Percentiles rank a stretch among this genome's conserved stretches.
phyloP scores from a whole-genome alignment of 2,329 filamentous ascomycete species.

The Trichoderma arundinaceum region DNA sequence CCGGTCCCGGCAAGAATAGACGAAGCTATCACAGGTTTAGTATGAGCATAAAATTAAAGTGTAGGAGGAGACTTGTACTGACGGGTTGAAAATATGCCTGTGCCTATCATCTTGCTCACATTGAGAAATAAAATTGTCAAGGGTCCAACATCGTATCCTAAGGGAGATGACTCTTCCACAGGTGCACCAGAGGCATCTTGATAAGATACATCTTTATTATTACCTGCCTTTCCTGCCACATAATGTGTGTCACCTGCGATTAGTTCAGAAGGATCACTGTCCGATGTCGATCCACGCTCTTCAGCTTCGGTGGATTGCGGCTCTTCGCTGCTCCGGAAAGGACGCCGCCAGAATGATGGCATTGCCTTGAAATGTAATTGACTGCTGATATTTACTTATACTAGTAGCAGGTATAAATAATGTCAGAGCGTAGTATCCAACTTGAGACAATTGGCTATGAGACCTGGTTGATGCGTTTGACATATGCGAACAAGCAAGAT shows the following conservation, averaged over 20 bases:
- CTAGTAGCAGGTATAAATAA: not conserved
- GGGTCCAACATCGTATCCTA: slow-evolving; percentile 64
- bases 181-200: slow-evolving; percentile 68
- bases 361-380: not conserved
- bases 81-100: slow-evolving; percentile 70
- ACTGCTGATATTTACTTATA: not conserved
- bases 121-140: slow-evolving; percentile 65
- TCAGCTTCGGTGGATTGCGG: slow-evolving; percentile 26
- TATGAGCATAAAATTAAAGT: not conserved
- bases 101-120: slow-evolving; percentile 67
- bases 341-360: slow-evolving; percentile 34
- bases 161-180: slow-evolving; percentile 61
- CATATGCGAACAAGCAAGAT: not conserved
- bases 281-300: slow-evolving; percentile 31
- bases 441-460: not conserved
- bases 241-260: slow-evolving; percentile 21
- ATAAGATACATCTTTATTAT: slow-evolving; percentile 57
- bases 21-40: slow-evolving; percentile 50
- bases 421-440: not conserved
- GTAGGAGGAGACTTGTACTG: slow-evolving; percentile 38
- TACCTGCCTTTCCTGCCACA: slow-evolving; percentile 44
- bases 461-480: not conserved
- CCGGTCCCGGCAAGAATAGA: slow-evolving; percentile 64
- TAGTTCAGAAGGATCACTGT: slow-evolving; percentile 27
- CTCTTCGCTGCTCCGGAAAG: slow-evolving; percentile 34